These are phyloP conservation scores for Thielaviopsis cerberus DNA, from an alignment of 2,329 filamentous ascomycete species.

Conservation along the genomic window DNA sequence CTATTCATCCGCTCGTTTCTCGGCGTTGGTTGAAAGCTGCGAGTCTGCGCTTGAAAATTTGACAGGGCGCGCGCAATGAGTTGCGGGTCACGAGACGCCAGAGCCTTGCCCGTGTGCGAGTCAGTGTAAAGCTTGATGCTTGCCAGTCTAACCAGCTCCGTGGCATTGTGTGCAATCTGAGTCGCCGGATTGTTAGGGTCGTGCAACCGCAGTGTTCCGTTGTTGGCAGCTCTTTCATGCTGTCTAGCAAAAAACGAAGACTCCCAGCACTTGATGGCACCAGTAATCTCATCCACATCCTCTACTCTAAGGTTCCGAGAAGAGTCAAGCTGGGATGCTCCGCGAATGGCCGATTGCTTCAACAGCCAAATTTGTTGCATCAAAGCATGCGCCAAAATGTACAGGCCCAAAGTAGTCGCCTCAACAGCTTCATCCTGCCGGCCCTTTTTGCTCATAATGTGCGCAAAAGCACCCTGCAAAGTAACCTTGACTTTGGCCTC, in stretches of 20 bases:
- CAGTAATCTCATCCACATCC: slow-evolving; percentile 37
- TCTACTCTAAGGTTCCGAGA: slow-evolving; percentile 33
- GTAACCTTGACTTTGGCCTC: slow-evolving; percentile 32
- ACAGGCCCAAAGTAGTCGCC: slow-evolving; percentile 45
- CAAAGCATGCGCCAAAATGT: slow-evolving; percentile 52
- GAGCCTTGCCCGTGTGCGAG: slow-evolving; percentile 39
- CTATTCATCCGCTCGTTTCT: slow-evolving; percentile 41
- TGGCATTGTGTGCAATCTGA: slow-evolving; percentile 48
- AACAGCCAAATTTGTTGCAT: slow-evolving; percentile 55
- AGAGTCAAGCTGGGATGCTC: slow-evolving; percentile 29
- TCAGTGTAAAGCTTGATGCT: slow-evolving; percentile 50
- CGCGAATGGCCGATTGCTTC: slow-evolving; percentile 40
- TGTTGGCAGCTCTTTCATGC: slow-evolving; percentile 31
- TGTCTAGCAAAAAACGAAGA: slow-evolving; percentile 38
- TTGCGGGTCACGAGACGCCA: slow-evolving; percentile 46
- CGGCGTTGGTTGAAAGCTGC: slow-evolving; percentile 24
- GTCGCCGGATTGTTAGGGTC: slow-evolving; percentile 25
- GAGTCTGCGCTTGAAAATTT: slow-evolving; percentile 4
- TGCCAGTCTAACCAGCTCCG: slow-evolving; percentile 38
- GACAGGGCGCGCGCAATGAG: slow-evolving; percentile 40
- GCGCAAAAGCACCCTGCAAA: slow-evolving; percentile 37
- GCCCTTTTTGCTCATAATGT: slow-evolving; percentile 24
- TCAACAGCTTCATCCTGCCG: slow-evolving; percentile 15
- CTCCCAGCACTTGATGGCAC: slow-evolving; percentile 39
- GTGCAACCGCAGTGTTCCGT: slow-evolving; percentile 18